Conservation (phyloP, 768 basidiomycete genomes). For the Lyophyllum decastes region DNA sequence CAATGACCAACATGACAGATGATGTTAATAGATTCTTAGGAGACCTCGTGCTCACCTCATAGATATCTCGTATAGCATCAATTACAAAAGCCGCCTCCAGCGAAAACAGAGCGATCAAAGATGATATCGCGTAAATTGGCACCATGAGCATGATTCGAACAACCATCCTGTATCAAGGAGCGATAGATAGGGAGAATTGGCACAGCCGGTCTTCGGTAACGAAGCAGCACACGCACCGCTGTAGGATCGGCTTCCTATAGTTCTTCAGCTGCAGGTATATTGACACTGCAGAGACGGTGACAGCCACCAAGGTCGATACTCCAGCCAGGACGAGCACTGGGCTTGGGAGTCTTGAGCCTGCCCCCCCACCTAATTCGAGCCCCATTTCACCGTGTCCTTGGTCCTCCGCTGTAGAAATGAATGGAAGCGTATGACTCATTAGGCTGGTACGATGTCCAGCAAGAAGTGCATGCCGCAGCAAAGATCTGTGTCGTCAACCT, state of each 20-base stretch:
- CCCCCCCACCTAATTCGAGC: conserved; percentile 34
- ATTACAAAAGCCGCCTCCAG: conserved; percentile 96
- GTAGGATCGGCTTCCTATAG: conserved; percentile 79
- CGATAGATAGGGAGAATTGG: neutral
- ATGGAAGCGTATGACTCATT: neutral
- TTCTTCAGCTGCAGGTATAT: conserved; percentile 84
- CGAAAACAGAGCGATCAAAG: conserved; percentile 91
- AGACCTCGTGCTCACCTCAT: conserved; percentile 66
- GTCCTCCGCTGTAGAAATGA: neutral
- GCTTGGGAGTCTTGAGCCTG: conserved; percentile 61
- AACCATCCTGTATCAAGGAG: conserved; percentile 66
- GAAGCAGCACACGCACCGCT: conserved; percentile 51
- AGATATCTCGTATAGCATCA: conserved; percentile 91
- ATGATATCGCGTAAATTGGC: conserved; percentile 88
- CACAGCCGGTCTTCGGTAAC: neutral
- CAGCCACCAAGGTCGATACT: conserved; percentile 66
- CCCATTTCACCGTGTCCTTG: conserved; percentile 9
- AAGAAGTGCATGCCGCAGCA: conserved; percentile 7
- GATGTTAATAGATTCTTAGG: neutral
- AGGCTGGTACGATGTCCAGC: neutral
- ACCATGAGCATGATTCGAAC: conserved; percentile 97
- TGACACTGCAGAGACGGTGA: conserved; percentile 69
- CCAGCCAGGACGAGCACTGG: conserved; percentile 64
- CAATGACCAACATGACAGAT: neutral
- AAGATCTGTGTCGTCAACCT: neutral